Percentiles rank a stretch among this genome's conserved stretches.
Conservation (phyloP, 495 filamentous ascomycete genomes). For the Articulospora tetracladia region DNA sequence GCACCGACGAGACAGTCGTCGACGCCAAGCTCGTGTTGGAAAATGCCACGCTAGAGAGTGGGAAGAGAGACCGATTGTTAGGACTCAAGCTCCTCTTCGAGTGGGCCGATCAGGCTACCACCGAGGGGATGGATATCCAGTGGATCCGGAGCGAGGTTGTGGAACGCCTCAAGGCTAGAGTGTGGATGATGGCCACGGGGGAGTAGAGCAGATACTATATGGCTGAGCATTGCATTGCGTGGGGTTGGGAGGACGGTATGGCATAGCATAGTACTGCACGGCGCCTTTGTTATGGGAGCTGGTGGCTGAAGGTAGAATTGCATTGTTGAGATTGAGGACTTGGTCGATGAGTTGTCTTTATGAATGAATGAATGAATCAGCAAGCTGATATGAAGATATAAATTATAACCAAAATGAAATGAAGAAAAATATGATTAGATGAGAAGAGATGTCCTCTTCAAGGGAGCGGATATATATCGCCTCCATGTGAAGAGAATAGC, state of each 20-base stretch:
- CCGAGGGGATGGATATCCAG: slow-evolving; percentile 29
- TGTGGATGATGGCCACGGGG: slow-evolving; percentile 47
- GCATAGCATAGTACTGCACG: too few species aligned
- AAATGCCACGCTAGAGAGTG: slow-evolving; percentile 53
- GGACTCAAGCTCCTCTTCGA: slow-evolving; percentile 77
- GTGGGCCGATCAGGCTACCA: slow-evolving; percentile 56
- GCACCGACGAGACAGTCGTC: slow-evolving; percentile 60
- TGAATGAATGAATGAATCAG: background rate
- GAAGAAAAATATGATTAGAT: too few species aligned
- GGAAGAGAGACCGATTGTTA: slow-evolving; percentile 64
- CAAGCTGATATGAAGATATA: background rate
- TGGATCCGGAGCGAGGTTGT: slow-evolving; percentile 50
- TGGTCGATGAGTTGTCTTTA: background rate
- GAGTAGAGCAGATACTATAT: too few species aligned
- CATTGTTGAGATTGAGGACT: background rate
- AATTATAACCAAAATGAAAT: background rate
- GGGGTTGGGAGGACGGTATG: too few species aligned
- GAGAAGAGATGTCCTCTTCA: too few species aligned
- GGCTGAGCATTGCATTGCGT: too few species aligned
- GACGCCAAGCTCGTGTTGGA: slow-evolving; percentile 74
- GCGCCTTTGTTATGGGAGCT: background rate
- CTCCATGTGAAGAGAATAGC: too few species aligned
- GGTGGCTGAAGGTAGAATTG: too few species aligned
- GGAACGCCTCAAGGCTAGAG: slow-evolving; percentile 50
- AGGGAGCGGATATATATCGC: too few species aligned